A percentile compares a stretch with the other conserved stretches of the same genome.
phyloP scores from a whole-genome alignment of 2,329 filamentous ascomycete species.

The Fusarium sp. region DNA sequence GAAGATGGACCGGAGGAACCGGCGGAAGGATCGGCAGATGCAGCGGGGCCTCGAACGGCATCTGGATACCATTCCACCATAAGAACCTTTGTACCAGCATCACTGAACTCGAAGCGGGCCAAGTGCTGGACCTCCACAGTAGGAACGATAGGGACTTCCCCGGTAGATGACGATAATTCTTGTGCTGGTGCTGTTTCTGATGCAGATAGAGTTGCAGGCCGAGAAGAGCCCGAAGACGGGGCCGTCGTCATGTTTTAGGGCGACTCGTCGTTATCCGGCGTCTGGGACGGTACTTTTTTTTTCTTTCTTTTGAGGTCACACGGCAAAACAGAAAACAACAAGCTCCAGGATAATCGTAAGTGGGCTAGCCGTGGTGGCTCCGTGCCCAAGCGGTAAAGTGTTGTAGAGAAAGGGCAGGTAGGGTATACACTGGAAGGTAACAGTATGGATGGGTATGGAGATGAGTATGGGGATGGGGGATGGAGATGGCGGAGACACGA shows the following conservation, averaged over 20 bases:
- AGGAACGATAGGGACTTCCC: conserved; percentile 41
- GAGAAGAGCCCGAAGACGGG: conserved; percentile 52
- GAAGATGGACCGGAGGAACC: conserved; percentile 19
- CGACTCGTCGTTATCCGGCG: conserved; percentile 23
- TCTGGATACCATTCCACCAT: conserved; percentile 88
- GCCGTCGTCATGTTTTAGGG: conserved; percentile 45
- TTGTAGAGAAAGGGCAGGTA: conserved; percentile 1
- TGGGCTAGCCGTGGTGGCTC: conserved; percentile 14
- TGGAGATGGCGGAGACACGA: conserved; percentile 25
- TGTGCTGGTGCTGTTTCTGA: conserved; percentile 13
- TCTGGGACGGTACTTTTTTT: conserved; percentile 5
- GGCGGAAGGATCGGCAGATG: conserved; percentile 27
- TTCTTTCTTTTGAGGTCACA: conserved; percentile 2
- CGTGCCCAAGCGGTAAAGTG: conserved; percentile 14
- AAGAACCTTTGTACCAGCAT: conserved; percentile 89
- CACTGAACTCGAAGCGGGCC: conserved; percentile 87
- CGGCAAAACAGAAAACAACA: conserved; percentile 16
- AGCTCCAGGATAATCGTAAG: conserved; percentile 19
- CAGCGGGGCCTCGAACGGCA: conserved; percentile 37
- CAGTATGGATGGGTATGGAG: conserved; percentile 11
- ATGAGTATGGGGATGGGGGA: conserved; percentile 11
- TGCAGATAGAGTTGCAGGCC: conserved; percentile 40
- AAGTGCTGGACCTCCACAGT: conserved; percentile 53
- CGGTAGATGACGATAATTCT: conserved; percentile 17
- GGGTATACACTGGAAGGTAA: conserved; percentile 3